phyloP scores from a whole-genome alignment of 2,329 filamentous ascomycete genomes.

The Trichoderma citrinoviride region DNA sequence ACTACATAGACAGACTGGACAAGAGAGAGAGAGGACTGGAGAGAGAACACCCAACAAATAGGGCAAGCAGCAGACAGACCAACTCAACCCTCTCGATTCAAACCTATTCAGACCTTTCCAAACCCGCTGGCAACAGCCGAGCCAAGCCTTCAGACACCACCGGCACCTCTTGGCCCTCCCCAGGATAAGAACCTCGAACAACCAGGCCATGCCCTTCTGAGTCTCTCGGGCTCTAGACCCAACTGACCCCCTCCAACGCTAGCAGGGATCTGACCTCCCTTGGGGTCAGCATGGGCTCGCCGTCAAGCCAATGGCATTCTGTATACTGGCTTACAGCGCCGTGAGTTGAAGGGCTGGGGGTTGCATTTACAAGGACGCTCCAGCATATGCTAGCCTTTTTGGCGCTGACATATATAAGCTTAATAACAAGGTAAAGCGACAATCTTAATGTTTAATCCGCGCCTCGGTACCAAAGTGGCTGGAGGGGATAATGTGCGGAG shows the following conservation, averaged over 20 bases:
- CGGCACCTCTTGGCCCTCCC: not conserved
- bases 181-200: not conserved
- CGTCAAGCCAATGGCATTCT: not conserved
- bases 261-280: not conserved
- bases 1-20: not conserved
- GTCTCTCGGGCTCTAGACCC: not conserved
- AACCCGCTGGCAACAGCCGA: not conserved
- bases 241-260: not conserved
- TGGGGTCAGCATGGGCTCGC: not conserved
- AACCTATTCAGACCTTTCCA: not conserved
- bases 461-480: not conserved
- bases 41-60: not conserved
- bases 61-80: not conserved
- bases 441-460: not conserved
- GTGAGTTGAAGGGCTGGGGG: not conserved
- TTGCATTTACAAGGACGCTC: not conserved
- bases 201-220: not conserved
- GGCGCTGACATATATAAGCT: constrained; percentile 7
- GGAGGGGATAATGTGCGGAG: not conserved
- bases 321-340: too few species aligned
- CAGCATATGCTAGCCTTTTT: not conserved
- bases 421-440: constrained; percentile 9
- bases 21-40: too few species aligned
- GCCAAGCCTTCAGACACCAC: constrained; percentile 3
- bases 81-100: not conserved